Evolutionary conservation across 352 stramenopile genomes (phyloP).

Genomic region (Phytopythium helicoides): DNA sequence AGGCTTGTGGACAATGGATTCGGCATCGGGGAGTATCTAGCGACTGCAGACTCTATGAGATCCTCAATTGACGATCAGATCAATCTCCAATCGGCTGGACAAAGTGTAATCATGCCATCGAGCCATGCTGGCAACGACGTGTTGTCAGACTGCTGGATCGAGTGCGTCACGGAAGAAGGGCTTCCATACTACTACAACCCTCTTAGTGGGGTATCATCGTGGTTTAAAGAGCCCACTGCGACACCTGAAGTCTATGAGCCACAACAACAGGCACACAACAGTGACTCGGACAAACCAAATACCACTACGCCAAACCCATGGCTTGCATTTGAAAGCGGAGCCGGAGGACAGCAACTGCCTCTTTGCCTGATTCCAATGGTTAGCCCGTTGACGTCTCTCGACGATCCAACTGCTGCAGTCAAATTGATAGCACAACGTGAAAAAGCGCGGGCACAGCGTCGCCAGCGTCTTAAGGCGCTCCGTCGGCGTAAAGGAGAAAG

Average conservation of each 20-base stretch:
- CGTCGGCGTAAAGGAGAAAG: too few species aligned
- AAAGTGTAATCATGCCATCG: too few species aligned
- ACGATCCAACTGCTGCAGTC: conserved; percentile 53
- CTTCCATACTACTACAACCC: conserved; percentile 71
- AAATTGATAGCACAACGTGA: conserved; percentile 45
- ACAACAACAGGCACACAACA: too few species aligned
- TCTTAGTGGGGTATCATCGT: conserved; percentile 48
- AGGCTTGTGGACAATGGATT: not conserved
- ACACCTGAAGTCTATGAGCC: too few species aligned
- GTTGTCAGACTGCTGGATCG: conserved; percentile 26
- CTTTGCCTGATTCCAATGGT: conserved; percentile 71
- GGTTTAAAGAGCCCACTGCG: conserved; percentile 24
- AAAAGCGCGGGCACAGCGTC: conserved; percentile 30
- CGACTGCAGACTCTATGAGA: not conserved
- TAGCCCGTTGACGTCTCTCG: conserved; percentile 57
- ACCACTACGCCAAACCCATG: too few species aligned
- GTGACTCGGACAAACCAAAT: too few species aligned
- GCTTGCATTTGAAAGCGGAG: too few species aligned
- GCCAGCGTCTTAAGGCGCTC: conserved; percentile 1
- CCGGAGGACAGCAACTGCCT: conserved; percentile 35
- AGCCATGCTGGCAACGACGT: not conserved
- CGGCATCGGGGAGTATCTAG: not conserved
- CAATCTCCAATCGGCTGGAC: not conserved
- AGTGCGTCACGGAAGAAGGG: conserved; percentile 48
- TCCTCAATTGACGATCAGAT: not conserved